phyloP scores from a whole-genome alignment of 2,329 filamentous ascomycete genomes.

The Talaromyces albobiverticillius region DNA sequence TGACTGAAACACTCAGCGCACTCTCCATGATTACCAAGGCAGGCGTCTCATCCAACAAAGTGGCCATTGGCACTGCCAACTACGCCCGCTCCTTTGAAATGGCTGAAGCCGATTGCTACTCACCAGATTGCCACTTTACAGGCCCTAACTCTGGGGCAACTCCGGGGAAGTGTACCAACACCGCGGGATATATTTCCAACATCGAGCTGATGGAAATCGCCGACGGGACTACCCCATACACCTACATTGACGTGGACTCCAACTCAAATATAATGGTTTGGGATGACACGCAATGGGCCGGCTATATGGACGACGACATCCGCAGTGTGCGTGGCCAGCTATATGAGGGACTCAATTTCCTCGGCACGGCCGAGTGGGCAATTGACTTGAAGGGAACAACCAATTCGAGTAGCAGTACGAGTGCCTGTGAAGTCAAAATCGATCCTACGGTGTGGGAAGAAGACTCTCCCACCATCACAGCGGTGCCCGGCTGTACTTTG shows the following conservation, averaged over 20 bases:
- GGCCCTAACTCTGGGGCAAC: conserved; percentile 29
- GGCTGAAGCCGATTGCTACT: conserved; percentile 26
- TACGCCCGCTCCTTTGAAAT: conserved; percentile 37
- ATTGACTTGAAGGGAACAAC: not conserved
- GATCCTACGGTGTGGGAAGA: not conserved
- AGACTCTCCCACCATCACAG: not conserved
- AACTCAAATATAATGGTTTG: not conserved
- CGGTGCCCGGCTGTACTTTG: not conserved
- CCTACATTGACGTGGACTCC: not conserved
- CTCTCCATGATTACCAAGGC: conserved; percentile 34
- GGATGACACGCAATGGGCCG: not conserved
- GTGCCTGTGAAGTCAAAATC: not conserved
- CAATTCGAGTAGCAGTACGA: not conserved
- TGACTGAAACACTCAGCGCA: conserved; percentile 33
- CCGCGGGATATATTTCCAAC: conserved; percentile 32
- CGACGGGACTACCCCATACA: too few species aligned
- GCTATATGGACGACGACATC: not conserved
- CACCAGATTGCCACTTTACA: conserved; percentile 29
- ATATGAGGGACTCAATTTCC: not conserved
- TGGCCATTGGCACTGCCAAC: conserved; percentile 31
- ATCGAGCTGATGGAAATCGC: not conserved
- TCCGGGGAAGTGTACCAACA: conserved; percentile 35
- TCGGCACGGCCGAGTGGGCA: not conserved
- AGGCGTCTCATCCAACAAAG: conserved; percentile 30
- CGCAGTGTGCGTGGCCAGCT: not conserved